Percentiles rank a stretch among this genome's conserved stretches.
phyloP scores from a whole-genome alignment of 192 early-diverging fungal species.

The Podila verticillata region DNA sequence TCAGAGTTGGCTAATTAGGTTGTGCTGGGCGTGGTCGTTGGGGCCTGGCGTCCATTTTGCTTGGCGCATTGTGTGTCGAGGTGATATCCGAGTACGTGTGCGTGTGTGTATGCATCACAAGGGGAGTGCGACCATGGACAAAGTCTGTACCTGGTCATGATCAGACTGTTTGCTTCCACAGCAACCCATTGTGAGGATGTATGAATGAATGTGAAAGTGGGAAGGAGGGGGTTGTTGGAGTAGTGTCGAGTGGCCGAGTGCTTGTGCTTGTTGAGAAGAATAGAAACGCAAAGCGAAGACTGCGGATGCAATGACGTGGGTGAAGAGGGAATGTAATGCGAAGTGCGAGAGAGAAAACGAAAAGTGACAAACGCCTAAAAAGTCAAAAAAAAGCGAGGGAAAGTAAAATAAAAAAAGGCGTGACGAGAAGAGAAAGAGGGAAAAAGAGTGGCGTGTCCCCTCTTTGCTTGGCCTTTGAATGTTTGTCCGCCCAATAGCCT shows the following conservation, averaged over 20 bases:
- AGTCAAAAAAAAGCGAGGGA: not conserved
- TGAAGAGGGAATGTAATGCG: not conserved
- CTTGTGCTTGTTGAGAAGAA: not conserved
- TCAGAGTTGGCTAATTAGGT: too few species aligned
- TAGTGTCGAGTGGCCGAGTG: not conserved
- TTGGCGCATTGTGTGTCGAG: not conserved
- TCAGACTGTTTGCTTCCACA: constrained; percentile 53
- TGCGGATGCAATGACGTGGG: constrained; percentile 6
- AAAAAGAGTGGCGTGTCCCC: too few species aligned
- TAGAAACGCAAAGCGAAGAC: not conserved
- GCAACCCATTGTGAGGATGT: constrained; percentile 33
- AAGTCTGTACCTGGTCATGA: constrained; percentile 39
- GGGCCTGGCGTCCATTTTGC: not conserved
- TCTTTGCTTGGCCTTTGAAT: too few species aligned
- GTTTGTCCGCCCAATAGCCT: too few species aligned
- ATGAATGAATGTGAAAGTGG: not conserved
- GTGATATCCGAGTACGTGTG: not conserved
- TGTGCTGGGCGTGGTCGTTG: too few species aligned
- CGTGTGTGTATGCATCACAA: not conserved
- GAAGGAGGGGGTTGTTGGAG: not conserved
- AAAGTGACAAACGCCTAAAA: too few species aligned
- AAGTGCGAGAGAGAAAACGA: not conserved
- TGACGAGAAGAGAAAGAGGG: not conserved
- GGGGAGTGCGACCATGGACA: not conserved
- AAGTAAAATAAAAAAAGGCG: not conserved